Evolutionary conservation across 2,329 filamentous ascomycete species (phyloP), one percentile per base, ranked within the genome.

Genomic region (Myriosclerotinia duriaeana): DNA sequence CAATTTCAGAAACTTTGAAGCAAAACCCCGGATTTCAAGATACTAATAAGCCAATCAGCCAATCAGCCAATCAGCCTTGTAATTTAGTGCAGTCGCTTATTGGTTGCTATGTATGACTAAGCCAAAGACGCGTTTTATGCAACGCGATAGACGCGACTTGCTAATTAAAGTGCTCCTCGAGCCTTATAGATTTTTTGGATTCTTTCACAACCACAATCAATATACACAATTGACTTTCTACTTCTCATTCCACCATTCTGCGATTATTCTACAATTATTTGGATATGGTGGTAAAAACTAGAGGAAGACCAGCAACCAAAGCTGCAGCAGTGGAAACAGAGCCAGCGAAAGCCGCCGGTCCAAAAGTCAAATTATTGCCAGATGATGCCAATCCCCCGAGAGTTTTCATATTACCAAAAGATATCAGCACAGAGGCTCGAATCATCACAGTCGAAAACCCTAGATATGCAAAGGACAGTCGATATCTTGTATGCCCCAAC

Each of bases 361-460:
- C 69, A 64, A 77, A 77, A 72, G 59, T 71, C 50, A 73, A 71
- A 72, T 71, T 77, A 56, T 69, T 60, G 22, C 67, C 73, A 20
- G 73, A 75, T 61, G 73, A 72, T 17, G 38, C 77, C 34, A 83
- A 80, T 52, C 79, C 84, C 12, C 81, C 83, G 3, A 83, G 82
- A 64, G 75, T 90, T 58, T 87, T 90, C 75, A 81, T 90, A 66
- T 78, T 90, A 7, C 88, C 87, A 17, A 80, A 79, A n/a, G 78
- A 80, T 69, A 81, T 84, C 17, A 82, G 79, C 0, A 67, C 79
- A n/a, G 79, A 83, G 5, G 83, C 87, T 30, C 83, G 83, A 64
- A 84, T 90, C 64, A 79, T 88, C 62, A 84, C 83, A 1, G 80
- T 90, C 48, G 82, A 84, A 26, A 83, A 89, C 70, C 87, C 87